Evolutionary conservation across 345 rosid species (phyloP), one percentile per base, ranked within the genome.

Genomic region (Hypericum perforatum): DNA sequence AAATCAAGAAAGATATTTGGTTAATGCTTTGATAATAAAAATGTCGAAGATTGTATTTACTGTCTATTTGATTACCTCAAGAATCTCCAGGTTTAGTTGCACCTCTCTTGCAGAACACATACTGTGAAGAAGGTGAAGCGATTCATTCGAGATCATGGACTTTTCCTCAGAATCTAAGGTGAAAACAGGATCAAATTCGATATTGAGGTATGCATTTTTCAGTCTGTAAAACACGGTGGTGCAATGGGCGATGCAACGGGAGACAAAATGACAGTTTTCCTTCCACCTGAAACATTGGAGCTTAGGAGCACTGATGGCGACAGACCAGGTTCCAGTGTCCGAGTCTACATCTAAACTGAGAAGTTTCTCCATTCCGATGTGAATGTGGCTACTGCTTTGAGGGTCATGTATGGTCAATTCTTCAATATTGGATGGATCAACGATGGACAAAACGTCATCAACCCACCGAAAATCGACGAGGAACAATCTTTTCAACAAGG

Each of bases 251-350:
- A 41, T 43, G 38, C 1, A 22, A 22, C 4, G 1, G 32, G 32
- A 22, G 2, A 1, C 32, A 1, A 22, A 22, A n/a, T n/a, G n/a
- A n/a, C n/a, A n/a, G n/a, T n/a, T n/a, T n/a, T n/a, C n/a, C 32
- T 22, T 43, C 59, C 38, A 56, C 29, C 40, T 44, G 29, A 56
- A 32, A 44, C 14, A 6, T 7, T 10, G 10, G 41, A 43, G 59
- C 12, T 36, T 43, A 12, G 59, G 49, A 11, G 59, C 59, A 36
- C 22, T 56, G 8, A 56, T 42, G 22, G n/a, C 6, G 49, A 16
- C 7, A 12, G 29, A 4, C 10, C 39, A n/a, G 59, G 59, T 22
- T n/a, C n/a, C 13, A 43, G 41, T 5, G 37, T 43, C n/a, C 14
- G 29, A 43, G 41, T 56, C 49, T 41, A 56, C 5, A 13, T 6